Conservation (phyloP, 345 rosid species). For the Linum lewisii region DNA sequence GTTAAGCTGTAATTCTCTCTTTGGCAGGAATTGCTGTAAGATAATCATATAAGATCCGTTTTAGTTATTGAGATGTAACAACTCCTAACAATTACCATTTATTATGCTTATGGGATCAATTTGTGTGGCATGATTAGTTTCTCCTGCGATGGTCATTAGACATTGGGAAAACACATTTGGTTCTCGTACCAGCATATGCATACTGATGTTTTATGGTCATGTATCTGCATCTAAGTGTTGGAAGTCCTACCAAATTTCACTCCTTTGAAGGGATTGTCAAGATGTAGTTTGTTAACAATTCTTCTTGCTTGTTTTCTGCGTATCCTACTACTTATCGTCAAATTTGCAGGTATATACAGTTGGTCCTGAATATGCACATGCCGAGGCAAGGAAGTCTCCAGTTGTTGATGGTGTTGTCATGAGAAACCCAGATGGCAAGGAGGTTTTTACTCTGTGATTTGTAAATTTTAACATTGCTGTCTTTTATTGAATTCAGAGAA, state of each 20-base stretch:
- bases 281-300: not conserved
- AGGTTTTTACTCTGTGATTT: conserved; percentile 34
- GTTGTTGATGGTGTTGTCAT: conserved; percentile 99
- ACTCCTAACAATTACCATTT: too few relatives aligned
- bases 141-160: not conserved
- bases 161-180: not conserved
- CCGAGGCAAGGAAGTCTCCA: conserved; percentile 99
- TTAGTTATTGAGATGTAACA: too few relatives aligned
- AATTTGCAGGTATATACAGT: conserved; percentile 85
- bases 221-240: too few relatives aligned
- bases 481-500: too few relatives aligned
- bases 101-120: not conserved
- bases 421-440: conserved; percentile 98
- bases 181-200: too few relatives aligned
- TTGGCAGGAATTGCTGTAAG: not conserved
- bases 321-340: conserved; percentile 13
- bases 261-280: conserved; percentile 3
- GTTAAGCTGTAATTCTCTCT: not conserved
- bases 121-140: not conserved
- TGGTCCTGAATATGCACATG: conserved; percentile 99
- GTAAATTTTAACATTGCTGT: not conserved
- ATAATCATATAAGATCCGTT: too few relatives aligned
- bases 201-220: too few relatives aligned
- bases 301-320: not conserved
- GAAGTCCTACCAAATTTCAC: not conserved